Evolutionary conservation across 2,329 filamentous ascomycete species (phyloP).

Genomic region (Cyanodermella asteris): DNA sequence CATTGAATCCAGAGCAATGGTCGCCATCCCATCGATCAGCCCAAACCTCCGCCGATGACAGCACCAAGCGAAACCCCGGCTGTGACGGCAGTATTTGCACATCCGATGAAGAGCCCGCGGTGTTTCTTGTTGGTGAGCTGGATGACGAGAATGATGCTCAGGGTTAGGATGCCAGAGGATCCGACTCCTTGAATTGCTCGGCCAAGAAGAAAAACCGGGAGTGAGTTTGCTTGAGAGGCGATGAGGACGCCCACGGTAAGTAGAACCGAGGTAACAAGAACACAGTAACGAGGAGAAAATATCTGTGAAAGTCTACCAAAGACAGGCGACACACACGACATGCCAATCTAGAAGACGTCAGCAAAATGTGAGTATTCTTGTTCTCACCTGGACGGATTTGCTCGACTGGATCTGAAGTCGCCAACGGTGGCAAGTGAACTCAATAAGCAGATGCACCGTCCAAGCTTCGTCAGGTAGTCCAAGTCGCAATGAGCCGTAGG

Average conservation of each 20-base stretch:
- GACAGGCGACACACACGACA: conserved; percentile 41
- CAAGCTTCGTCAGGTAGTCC: too few species aligned
- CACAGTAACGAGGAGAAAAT: conserved; percentile 45
- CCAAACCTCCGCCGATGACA: conserved; percentile 43
- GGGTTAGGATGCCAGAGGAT: conserved; percentile 48
- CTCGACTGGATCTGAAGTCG: too few species aligned
- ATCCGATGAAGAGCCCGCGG: conserved; percentile 50
- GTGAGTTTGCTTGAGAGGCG: conserved; percentile 36
- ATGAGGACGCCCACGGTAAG: conserved; percentile 41
- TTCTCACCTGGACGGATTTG: too few species aligned
- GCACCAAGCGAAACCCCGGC: conserved; percentile 49
- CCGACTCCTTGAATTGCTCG: conserved; percentile 47
- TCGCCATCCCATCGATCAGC: conserved; percentile 48
- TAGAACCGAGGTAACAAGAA: conserved; percentile 37
- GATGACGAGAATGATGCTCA: conserved; percentile 55
- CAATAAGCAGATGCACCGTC: too few species aligned
- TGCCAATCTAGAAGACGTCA: conserved; percentile 24
- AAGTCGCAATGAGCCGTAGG: conserved; percentile 8
- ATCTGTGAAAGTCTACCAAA: conserved; percentile 51
- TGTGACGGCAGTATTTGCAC: conserved; percentile 53
- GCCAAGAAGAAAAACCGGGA: conserved; percentile 45
- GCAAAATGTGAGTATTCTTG: too few species aligned
- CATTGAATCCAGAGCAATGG: conserved; percentile 52
- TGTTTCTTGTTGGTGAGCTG: conserved; percentile 45
- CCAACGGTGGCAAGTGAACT: too few species aligned